Evolutionary conservation across 352 stramenopile genomes (phyloP).

Genomic region (Lagenidium giganteum): DNA sequence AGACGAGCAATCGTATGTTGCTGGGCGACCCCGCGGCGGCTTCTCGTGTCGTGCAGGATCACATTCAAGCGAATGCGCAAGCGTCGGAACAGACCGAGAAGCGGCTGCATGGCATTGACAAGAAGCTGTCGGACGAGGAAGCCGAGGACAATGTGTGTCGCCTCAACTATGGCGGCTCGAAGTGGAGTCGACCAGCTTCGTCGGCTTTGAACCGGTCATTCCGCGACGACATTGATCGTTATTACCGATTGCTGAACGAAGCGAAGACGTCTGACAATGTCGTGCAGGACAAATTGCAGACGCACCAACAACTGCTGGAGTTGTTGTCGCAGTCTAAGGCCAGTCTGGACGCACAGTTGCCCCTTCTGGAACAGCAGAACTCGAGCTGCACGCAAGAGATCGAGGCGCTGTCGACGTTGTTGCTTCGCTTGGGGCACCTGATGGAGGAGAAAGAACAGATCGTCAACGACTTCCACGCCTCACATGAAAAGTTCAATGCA

Average conservation of each 20-base stretch:
- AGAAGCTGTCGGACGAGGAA: slow-evolving; percentile 47
- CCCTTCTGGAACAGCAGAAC: slow-evolving; percentile 33
- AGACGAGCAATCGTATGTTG: slow-evolving; percentile 16
- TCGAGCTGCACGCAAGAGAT: slow-evolving; percentile 60
- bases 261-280: slow-evolving; percentile 64
- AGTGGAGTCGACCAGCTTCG: slow-evolving; percentile 55
- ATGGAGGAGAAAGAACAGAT: slow-evolving; percentile 64
- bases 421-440: slow-evolving; percentile 46
- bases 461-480: slow-evolving; percentile 38
- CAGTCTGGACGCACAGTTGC: slow-evolving; percentile 52
- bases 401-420: slow-evolving; percentile 28
- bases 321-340: slow-evolving; percentile 42
- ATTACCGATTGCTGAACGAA: slow-evolving; percentile 67
- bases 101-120: slow-evolving; percentile 49
- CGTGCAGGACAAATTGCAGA: slow-evolving; percentile 40
- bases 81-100: slow-evolving; percentile 53
- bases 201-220: slow-evolving; percentile 50
- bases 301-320: slow-evolving; percentile 27
- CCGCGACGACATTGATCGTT: slow-evolving; percentile 60
- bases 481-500: slow-evolving; percentile 54
- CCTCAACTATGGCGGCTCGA: slow-evolving; percentile 53
- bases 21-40: slow-evolving; percentile 14
- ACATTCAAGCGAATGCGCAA: slow-evolving; percentile 45
- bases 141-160: slow-evolving; percentile 61
- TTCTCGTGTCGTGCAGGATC: slow-evolving; percentile 30